Evolutionary conservation across 108 stramenopile species (phyloP).

Genomic region (Fistulifera solaris): DNA sequence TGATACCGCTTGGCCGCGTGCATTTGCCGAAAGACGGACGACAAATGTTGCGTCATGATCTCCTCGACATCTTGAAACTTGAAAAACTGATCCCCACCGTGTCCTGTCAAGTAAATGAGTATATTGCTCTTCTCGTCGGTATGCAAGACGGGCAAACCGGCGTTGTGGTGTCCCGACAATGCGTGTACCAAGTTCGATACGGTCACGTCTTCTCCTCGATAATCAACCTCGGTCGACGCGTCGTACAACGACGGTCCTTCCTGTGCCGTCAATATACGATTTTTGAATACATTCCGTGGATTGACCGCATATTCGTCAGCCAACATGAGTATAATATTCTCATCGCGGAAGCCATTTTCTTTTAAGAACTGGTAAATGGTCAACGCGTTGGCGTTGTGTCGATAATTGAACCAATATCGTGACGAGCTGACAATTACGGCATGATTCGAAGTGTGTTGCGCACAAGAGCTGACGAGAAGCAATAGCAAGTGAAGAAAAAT

Average conservation of each 20-base stretch:
- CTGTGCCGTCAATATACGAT: conserved; percentile 46
- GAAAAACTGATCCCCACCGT: conserved; percentile 95
- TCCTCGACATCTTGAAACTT: conserved; percentile 97
- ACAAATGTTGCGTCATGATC: conserved; percentile 69
- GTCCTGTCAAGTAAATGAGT: conserved; percentile 88
- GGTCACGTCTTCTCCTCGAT: conserved; percentile 89
- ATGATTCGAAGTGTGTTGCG: conserved; percentile 14
- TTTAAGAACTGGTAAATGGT: conserved; percentile 55
- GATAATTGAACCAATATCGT: conserved; percentile 91
- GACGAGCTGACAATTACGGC: conserved; percentile 80
- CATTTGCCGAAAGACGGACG: conserved; percentile 61
- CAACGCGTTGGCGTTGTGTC: conserved; percentile 83
- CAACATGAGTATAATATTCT: conserved; percentile 82
- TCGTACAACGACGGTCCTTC: conserved; percentile 32
- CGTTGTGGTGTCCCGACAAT: conserved; percentile 39
- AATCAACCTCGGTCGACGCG: conserved; percentile 76
- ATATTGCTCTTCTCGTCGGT: conserved; percentile 49
- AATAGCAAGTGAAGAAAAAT: too few relatives aligned
- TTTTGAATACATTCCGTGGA: conserved; percentile 54
- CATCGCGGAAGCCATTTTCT: conserved; percentile 61
- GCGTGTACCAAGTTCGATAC: conserved; percentile 83
- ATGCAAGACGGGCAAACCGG: conserved; percentile 7
- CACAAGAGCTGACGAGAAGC: too few relatives aligned
- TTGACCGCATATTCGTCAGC: conserved; percentile 83
- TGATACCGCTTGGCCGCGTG: conserved; percentile 42